Evolutionary conservation across 2,329 filamentous ascomycete genomes (phyloP).

Genomic region (Colletotrichum agaves): DNA sequence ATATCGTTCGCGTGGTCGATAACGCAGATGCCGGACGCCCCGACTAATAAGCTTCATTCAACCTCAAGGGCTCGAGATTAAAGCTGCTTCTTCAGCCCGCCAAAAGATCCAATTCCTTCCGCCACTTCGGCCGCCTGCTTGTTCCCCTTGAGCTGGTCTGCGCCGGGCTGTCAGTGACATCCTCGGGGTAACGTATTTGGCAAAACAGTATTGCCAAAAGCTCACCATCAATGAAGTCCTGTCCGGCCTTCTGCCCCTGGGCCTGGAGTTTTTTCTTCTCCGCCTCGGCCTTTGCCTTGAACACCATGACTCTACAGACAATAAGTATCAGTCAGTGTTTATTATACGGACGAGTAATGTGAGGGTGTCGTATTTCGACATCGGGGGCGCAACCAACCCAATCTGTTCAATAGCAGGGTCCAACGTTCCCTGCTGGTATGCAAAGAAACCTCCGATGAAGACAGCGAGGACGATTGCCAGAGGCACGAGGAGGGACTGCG

Average conservation of each 20-base stretch:
- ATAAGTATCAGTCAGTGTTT: not conserved
- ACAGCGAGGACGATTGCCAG: conserved; percentile 43
- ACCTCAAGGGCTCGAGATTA: not conserved
- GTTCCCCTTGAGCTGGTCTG: conserved; percentile 50
- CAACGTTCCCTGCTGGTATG: conserved; percentile 51
- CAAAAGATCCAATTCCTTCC: conserved; percentile 43
- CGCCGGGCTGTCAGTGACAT: not conserved
- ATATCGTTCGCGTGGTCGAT: not conserved
- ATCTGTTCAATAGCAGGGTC: conserved; percentile 52
- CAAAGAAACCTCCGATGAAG: conserved; percentile 46
- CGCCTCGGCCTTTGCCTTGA: conserved; percentile 54
- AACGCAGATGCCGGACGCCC: not conserved
- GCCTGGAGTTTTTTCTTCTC: conserved; percentile 53
- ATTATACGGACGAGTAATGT: not conserved
- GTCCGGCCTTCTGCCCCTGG: conserved; percentile 50
- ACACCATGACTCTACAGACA: conserved; percentile 43
- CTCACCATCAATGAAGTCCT: conserved; percentile 51
- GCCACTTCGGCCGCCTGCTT: conserved; percentile 48
- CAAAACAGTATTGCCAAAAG: not conserved
- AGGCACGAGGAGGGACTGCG: conserved; percentile 41
- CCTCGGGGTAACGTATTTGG: not conserved
- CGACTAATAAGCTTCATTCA: conserved; percentile 6
- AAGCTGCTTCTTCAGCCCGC: conserved; percentile 46
- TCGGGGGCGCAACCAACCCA: conserved; percentile 36
- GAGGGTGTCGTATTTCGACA: not conserved